Evolutionary conservation across 2,329 filamentous ascomycete species (phyloP).

Genomic region (Fusarium buxicola): DNA sequence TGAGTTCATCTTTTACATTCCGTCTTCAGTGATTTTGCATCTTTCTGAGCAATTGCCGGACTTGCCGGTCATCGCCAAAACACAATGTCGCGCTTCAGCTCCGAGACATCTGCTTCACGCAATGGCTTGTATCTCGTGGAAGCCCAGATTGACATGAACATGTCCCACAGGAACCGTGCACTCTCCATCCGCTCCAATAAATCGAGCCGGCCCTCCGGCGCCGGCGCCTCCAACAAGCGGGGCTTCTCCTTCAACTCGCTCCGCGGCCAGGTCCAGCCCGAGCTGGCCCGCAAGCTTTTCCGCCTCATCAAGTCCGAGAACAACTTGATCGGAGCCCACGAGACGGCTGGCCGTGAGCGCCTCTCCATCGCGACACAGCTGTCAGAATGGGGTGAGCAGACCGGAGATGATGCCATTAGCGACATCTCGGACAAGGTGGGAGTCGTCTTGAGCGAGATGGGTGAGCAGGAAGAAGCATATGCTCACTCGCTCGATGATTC

Average conservation of each 20-base stretch:
- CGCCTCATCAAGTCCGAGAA: constrained; percentile 96
- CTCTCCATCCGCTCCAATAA: constrained; percentile 79
- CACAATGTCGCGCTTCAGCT: constrained; percentile 50
- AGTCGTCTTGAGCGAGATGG: constrained; percentile 90
- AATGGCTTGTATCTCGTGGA: constrained; percentile 35
- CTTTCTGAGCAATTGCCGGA: not conserved
- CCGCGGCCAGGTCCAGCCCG: constrained; percentile 85
- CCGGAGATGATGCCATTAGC: constrained; percentile 84
- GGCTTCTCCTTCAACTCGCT: constrained; percentile 90
- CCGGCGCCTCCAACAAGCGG: constrained; percentile 57
- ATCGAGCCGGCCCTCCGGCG: constrained; percentile 54
- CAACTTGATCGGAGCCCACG: constrained; percentile 85
- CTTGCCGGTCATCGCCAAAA: not conserved
- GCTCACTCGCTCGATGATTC: constrained; percentile 90
- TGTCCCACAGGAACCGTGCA: constrained; percentile 73
- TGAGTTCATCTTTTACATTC: constrained; percentile 30
- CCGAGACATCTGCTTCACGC: constrained; percentile 45
- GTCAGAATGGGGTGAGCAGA: constrained; percentile 96
- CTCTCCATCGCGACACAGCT: constrained; percentile 88
- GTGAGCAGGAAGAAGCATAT: constrained; percentile 91
- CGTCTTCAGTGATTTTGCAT: not conserved
- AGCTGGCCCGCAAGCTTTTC: constrained; percentile 89
- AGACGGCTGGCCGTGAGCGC: constrained; percentile 86
- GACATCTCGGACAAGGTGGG: constrained; percentile 97
- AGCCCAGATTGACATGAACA: constrained; percentile 44